Evolutionary conservation across 495 filamentous ascomycete genomes (phyloP), one percentile per base, ranked within the genome.

Genomic region (Penicillium antarcticum): DNA sequence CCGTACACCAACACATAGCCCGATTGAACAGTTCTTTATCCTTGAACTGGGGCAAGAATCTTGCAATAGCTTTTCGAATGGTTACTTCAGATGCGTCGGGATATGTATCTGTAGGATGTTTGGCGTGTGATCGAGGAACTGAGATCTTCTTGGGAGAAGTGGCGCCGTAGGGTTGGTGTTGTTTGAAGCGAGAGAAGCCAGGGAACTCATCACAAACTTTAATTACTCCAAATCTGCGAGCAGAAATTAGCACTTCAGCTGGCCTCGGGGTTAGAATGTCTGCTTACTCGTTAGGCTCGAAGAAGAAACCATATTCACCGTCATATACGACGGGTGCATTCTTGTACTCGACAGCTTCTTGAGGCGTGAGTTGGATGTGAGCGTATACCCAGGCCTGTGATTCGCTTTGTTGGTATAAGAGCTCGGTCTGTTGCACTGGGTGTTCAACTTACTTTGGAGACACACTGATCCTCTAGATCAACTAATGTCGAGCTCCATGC

Each of bases 161-260:
- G 39, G 78, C 77, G 26, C 62, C 67, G 45, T 76, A 79, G n/a
- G 57, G 57, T 34, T 53, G 53, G 16, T 56, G 57, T 10, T 41
- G 11, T 12, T 57, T 56, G 53, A 60, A 60, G 26, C 51, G 50
- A 21, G 58, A 45, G 33, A 54, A 61, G 7, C 77, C 77, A 5
- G 75, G 75, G 45, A 77, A 74, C 42, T 80, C 77, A 47, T 80
- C 77, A 50, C 76, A 79, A 32, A 80, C 70, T 54, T 80, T 80
- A 41, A 80, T 63, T 46, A 77, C 68, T 1, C 70, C 65, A 2
- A 62, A 66, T 24, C 53, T 60, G 42, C 5, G 12, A 37, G 9
- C 5, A 7, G 2, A 9, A 2, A 5, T 57, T 41, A 57, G 50
- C 14, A 44, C 42, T 5, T 19, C 12, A 9, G 16, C 3, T 5